Base-by-base conservation (phyloP, 2,329 filamentous ascomycete species). In the Tolypocladium tropicale region DNA sequence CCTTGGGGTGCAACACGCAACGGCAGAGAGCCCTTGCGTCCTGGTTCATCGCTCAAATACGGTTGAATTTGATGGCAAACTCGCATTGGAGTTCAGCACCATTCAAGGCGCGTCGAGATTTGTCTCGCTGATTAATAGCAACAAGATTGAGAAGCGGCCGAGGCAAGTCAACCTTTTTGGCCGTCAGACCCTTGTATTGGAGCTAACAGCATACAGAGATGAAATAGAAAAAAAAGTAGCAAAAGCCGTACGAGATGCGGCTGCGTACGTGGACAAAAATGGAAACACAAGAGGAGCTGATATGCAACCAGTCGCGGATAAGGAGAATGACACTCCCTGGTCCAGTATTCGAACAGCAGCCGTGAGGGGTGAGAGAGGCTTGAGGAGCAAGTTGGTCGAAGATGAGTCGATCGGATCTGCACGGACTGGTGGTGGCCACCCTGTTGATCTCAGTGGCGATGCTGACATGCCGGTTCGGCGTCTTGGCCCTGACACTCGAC, bases 21-120 rank as follows among this genome's bases (percentile, higher is more conserved):
- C 56, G 12, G 56, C 56, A 0, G 33, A 59, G 18, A 63, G 61
- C 21, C 52, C 58, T 2, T 61, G 61, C 23, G 56, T 68, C 6
- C 9, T 55, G 18, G 57, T 71, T 37, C 30, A 36, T 6, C 67
- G 68, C 23, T 61, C 68, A 5, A 21, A 51, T 3, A 55, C 41
- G 9, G 18, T 32, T 7, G 33, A 56, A 3, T 48, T 51, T 12
- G 50, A 52, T 4, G 23, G 53, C 23, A 56, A 39, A 6, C 57
- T 70, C 6, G 56, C 54, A 30, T 51, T 70, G 46, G 53, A 66
- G 43, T 63, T 70, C 28, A 32, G 52, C 4, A 41, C 32, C 18
- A n/a, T n/a, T 9, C 16, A 52, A 25, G 54, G 33, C 36, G 37
- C 54, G 18, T 33, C 18, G 33, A 23, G 10, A 14, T 33, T 57